phyloP scores from a whole-genome alignment of 306 rosid species.

The Pterocarpus santalinus region DNA sequence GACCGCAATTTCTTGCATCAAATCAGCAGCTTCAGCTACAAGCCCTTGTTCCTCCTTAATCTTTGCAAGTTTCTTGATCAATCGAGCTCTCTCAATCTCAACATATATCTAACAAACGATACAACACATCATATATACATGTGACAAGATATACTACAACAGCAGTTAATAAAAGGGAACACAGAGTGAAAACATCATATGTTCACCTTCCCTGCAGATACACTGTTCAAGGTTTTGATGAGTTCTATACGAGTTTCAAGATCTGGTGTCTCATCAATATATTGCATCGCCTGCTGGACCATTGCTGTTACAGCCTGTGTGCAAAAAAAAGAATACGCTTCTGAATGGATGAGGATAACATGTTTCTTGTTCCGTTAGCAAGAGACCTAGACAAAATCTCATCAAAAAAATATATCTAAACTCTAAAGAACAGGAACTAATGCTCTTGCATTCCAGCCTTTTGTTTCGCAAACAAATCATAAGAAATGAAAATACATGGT shows the following conservation, averaged over 20 bases:
- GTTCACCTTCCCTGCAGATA: slow-evolving; percentile 88
- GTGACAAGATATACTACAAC: background rate
- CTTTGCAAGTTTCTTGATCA: slow-evolving; percentile 89
- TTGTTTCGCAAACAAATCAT: slow-evolving; percentile 22
- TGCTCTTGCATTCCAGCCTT: background rate
- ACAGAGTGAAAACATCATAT: slow-evolving; percentile 10
- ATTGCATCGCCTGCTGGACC: slow-evolving; percentile 97
- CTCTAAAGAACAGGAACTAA: background rate
- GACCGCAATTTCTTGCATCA: slow-evolving; percentile 98
- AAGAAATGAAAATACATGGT: slow-evolving; percentile 3
- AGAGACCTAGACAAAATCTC: background rate
- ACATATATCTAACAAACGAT: slow-evolving; percentile 70
- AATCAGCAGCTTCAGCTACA: slow-evolving; percentile 95
- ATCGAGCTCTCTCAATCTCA: slow-evolving; percentile 85
- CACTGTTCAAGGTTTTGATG: slow-evolving; percentile 74
- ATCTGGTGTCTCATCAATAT: slow-evolving; percentile 85
- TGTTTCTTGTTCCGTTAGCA: slow-evolving; percentile 4
- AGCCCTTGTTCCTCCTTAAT: slow-evolving; percentile 92
- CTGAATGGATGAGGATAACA: slow-evolving; percentile 2
- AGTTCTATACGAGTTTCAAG: slow-evolving; percentile 78
- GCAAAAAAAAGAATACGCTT: slow-evolving; percentile 21
- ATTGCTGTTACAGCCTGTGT: slow-evolving; percentile 80
- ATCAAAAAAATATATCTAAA: background rate
- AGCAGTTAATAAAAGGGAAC: slow-evolving; percentile 5
- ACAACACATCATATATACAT: background rate